A percentile compares a stretch with the other conserved stretches of the same genome.
These are phyloP conservation scores for Calamus simplicifolius DNA, from an alignment of 176 grass and related monocot species.

Conservation along the genomic window DNA sequence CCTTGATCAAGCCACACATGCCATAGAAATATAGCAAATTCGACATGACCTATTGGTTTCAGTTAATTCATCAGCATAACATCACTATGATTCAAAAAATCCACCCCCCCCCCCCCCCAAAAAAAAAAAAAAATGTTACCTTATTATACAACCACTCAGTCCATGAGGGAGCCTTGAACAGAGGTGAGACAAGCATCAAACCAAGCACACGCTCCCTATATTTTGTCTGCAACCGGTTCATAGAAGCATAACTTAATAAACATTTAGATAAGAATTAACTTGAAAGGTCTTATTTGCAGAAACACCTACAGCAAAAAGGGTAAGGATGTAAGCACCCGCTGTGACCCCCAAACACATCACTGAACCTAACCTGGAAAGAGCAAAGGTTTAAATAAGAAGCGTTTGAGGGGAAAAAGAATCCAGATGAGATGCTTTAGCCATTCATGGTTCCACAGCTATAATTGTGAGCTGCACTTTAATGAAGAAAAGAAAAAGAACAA, in stretches of 20 bases:
- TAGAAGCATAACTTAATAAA: constrained; percentile 2
- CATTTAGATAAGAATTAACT: neutral
- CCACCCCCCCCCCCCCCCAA: no score
- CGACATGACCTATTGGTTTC: constrained; percentile 52
- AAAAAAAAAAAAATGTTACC: constrained; percentile 31
- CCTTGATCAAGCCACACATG: constrained; percentile 84
- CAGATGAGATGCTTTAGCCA: no score
- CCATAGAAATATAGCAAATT: constrained; percentile 99
- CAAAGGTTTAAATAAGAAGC: constrained; percentile 23
- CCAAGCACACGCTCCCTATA: constrained; percentile 88
- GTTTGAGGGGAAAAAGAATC: no score
- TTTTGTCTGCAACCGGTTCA: constrained; percentile 56
- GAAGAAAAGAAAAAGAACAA: no score
- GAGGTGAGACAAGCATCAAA: constrained; percentile 86
- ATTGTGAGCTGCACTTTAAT: no score
- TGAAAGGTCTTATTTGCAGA: constrained; percentile 12
- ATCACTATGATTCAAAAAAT: neutral
- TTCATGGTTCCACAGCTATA: no score
- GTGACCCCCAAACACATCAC: constrained; percentile 98
- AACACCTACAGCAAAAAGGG: constrained; percentile 78
- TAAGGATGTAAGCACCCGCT: constrained; percentile 94
- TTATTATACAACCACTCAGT: constrained; percentile 94
- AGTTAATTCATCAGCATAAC: neutral
- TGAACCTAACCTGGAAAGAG: constrained; percentile 69
- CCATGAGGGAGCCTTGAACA: constrained; percentile 88